Evolutionary conservation across 148 eudicot species (phyloP).

Genomic region (Rhododendron henanense): DNA sequence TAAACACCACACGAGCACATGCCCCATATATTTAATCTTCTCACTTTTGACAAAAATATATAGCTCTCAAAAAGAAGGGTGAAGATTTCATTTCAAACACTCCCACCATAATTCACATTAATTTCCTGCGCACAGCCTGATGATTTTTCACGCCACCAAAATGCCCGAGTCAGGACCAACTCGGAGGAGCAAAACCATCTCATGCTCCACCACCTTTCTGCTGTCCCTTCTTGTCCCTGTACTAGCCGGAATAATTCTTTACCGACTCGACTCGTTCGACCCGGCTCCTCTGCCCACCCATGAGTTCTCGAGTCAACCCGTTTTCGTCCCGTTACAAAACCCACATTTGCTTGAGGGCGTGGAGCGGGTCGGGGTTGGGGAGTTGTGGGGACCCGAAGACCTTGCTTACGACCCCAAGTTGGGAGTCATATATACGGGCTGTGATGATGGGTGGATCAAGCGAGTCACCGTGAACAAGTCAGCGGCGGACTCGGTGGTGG

Average conservation of each 20-base stretch:
- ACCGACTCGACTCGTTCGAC: constrained; percentile 52
- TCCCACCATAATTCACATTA: not conserved
- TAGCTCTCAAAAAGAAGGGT: not conserved
- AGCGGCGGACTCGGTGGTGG: constrained; percentile 37
- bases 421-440: constrained; percentile 44
- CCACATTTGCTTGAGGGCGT: constrained; percentile 33
- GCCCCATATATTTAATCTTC: too few species aligned
- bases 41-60: too few species aligned
- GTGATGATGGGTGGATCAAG: constrained; percentile 72
- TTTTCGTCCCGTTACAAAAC: constrained; percentile 24
- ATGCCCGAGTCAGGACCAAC: not conserved
- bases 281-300: constrained; percentile 41
- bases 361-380: constrained; percentile 40
- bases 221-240: constrained; percentile 24
- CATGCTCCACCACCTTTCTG: not conserved
- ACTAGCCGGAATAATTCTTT: constrained; percentile 18
- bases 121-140: not conserved
- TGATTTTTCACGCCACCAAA: not conserved
- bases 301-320: constrained; percentile 25
- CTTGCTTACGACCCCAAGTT: constrained; percentile 40
- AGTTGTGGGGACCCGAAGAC: constrained; percentile 57
- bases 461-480: constrained; percentile 34
- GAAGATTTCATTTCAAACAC: not conserved
- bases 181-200: not conserved
- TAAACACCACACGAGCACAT: not conserved